Conservation (phyloP, 805 yeast genomes). For the Lachancea waltii region DNA sequence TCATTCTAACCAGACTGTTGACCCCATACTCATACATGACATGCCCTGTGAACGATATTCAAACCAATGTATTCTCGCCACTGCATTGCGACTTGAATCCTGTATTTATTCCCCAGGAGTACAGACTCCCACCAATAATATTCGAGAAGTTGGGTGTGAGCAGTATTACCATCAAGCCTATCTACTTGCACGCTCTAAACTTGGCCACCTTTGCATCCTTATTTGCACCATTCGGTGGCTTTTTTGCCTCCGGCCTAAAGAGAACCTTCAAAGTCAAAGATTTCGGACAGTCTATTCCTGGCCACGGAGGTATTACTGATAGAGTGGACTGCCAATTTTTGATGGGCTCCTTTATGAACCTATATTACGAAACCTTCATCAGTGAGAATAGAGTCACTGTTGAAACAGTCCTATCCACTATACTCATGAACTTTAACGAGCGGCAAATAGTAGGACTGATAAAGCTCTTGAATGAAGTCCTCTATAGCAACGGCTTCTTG, state of each 20-base stretch:
- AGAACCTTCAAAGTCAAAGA: conserved; percentile 95
- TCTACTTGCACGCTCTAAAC: conserved; percentile 80
- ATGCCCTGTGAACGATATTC: conserved; percentile 75
- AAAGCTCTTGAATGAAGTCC: conserved; percentile 39
- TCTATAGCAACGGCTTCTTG: conserved; percentile 37
- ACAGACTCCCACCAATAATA: conserved; percentile 64
- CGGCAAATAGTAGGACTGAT: conserved; percentile 61
- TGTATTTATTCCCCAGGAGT: conserved; percentile 76
- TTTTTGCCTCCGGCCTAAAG: conserved; percentile 95
- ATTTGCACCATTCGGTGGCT: conserved; percentile 98
- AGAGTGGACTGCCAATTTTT: conserved; percentile 96
- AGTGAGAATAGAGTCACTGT: conserved; percentile 65
- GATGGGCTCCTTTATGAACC: conserved; percentile 92
- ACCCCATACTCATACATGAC: conserved; percentile 67
- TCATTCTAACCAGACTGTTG: conserved; percentile 57
- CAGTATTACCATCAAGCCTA: conserved; percentile 65
- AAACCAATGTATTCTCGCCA: conserved; percentile 52
- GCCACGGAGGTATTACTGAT: conserved; percentile 97
- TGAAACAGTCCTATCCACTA: conserved; percentile 68
- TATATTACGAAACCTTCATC: conserved; percentile 89
- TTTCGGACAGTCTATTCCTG: conserved; percentile 97
- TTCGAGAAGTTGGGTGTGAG: conserved; percentile 43
- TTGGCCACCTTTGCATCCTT: conserved; percentile 92
- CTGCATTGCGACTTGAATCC: conserved; percentile 80
- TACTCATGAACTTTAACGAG: conserved; percentile 60